Evolutionary conservation across 2,329 filamentous ascomycete genomes (phyloP).

Genomic region (Fusarium abutilonis): DNA sequence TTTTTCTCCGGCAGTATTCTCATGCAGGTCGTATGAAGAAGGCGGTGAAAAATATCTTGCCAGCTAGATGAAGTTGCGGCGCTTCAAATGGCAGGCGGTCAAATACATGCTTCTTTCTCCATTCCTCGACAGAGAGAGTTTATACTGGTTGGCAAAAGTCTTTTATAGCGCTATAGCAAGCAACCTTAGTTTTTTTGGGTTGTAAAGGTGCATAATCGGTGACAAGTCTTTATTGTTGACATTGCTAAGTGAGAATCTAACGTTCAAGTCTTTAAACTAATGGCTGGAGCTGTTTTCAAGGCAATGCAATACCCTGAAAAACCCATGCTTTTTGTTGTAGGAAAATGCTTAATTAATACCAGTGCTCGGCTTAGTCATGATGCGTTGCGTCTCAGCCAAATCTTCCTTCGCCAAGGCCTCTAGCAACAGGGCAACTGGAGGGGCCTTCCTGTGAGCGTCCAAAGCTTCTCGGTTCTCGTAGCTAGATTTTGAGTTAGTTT

Average conservation of each 20-base stretch:
- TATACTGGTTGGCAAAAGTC: no score
- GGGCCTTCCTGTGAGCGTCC: conserved; percentile 36
- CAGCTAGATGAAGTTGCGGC: neutral
- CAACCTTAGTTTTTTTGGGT: no score
- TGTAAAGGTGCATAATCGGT: no score
- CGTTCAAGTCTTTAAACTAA: no score
- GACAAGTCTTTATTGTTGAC: no score
- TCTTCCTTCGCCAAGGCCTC: conserved; percentile 35
- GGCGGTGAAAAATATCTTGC: conserved; percentile 26
- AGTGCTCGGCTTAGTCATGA: conserved; percentile 29
- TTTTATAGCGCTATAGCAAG: no score
- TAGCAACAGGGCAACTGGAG: conserved; percentile 35
- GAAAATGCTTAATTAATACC: conserved; percentile 13
- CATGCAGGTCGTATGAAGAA: neutral
- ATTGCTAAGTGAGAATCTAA: no score
- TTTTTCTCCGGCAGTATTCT: conserved; percentile 44
- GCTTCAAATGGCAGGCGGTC: conserved; percentile 41
- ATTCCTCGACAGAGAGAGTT: no score
- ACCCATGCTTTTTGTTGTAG: neutral
- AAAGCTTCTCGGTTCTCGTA: conserved; percentile 41
- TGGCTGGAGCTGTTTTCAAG: no score
- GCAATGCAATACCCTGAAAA: no score
- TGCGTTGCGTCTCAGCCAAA: conserved; percentile 30
- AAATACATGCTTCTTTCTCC: neutral
- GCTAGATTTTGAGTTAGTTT: conserved; percentile 15